phyloP scores from a whole-genome alignment of 345 rosid genomes.

The Populus davidiana region DNA sequence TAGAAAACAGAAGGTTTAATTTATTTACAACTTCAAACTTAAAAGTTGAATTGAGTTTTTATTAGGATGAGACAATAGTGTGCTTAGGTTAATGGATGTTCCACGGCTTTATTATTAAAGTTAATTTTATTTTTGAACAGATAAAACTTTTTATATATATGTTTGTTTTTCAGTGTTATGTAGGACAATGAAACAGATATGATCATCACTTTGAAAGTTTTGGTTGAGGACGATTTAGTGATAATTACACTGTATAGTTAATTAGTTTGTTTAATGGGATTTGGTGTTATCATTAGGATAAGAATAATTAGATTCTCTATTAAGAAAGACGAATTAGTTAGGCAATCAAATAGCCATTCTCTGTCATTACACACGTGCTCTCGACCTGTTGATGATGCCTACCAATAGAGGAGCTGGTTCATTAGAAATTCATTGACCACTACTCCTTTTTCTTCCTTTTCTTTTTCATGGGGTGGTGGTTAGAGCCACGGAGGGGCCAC shows the following conservation, averaged over 20 bases:
- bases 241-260: neutral
- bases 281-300: constrained; percentile 5
- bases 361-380: constrained; percentile 60
- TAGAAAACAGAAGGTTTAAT: too few relatives aligned
- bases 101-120: too few relatives aligned
- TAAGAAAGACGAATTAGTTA: neutral
- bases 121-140: too few relatives aligned
- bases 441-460: neutral
- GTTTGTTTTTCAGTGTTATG: neutral
- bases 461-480: neutral
- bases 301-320: constrained; percentile 7
- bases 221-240: constrained; percentile 4
- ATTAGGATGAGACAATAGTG: too few relatives aligned
- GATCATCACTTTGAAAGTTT: neutral
- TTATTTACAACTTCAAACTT: too few relatives aligned
- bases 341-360: constrained; percentile 21
- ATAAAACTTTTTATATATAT: too few relatives aligned
- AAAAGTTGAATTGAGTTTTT: too few relatives aligned
- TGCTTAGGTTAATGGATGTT: too few relatives aligned
- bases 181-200: neutral
- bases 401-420: constrained; percentile 24
- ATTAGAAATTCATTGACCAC: constrained; percentile 3
- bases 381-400: constrained; percentile 25
- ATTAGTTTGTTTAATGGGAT: neutral
- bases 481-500: neutral